Evolutionary conservation across 345 rosid genomes (phyloP), one percentile per base, ranked within the genome.

Genomic region (Arabis hirsuta): DNA sequence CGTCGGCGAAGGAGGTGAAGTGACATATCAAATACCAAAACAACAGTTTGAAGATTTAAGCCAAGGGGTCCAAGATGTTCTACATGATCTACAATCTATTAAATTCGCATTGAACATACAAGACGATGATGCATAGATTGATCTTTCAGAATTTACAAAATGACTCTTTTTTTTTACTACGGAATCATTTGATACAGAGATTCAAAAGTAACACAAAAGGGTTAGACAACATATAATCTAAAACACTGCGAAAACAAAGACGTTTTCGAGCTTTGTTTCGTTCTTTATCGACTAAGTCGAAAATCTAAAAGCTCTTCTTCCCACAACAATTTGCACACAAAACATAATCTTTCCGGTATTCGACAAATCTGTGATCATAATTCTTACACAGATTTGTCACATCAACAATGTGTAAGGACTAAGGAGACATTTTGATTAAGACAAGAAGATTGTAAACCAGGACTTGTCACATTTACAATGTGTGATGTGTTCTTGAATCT

Each of bases 11-110:
- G 67, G 42, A 34, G 66, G 67, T 44, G 65, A 71, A 45, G 43
- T 77, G 11, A 66, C 71, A 42, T 74, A 74, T 68, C 74, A 75
- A 0, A 69, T 69, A 63, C 70, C 79, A 0, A 76, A 69, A 20
- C 74, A 62, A 47, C 69, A 76, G 22, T 76, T 69, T 55, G 79
- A 68, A 2, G 51, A 69, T 62, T 38, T 76, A 41, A 69, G 44
- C 51, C 68, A 76, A 63, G 69, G 74, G 0, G 56, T 76, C 29
- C 64, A 69, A 62, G 46, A 63, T 55, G 69, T 76, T 69, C 45
- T 76, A 44, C 64, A 62, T 7, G 58, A 69, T 62, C 71, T 76
- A 2, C 79, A 76, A 12, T 55, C 57, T 62, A 61, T 70, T 54
- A 62, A 76, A 75, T 45, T 7, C 3, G 58, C 79, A 61, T 45